A percentile compares a stretch with the other conserved stretches of the same genome.
These are phyloP conservation scores for Lyophyllum shimeji DNA, from an alignment of 768 basidiomycete species.

Conservation along the genomic window DNA sequence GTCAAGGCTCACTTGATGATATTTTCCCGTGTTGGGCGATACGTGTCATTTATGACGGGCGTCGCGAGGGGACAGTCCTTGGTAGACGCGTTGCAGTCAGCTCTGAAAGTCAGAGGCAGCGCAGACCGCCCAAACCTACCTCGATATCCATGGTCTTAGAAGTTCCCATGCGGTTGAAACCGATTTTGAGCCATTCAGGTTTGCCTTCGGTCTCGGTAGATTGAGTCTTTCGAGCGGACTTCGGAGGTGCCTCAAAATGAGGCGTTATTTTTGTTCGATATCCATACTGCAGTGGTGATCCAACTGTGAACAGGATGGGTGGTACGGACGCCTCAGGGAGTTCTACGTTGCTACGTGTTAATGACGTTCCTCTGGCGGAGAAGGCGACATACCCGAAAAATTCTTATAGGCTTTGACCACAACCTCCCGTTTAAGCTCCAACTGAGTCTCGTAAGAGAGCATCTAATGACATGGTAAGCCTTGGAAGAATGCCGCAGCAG, in stretches of 20 bases:
- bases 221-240: slow-evolving; percentile 27
- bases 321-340: slow-evolving; percentile 62
- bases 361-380: neutral
- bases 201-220: slow-evolving; percentile 24
- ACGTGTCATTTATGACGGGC: slow-evolving; percentile 68
- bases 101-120: neutral
- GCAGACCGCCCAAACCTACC: slow-evolving; percentile 37
- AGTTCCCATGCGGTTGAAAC: slow-evolving; percentile 81
- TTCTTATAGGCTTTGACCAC: slow-evolving; percentile 81
- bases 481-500: neutral
- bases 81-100: neutral
- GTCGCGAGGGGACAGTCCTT: slow-evolving; percentile 95
- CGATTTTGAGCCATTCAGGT: slow-evolving; percentile 79
- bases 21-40: slow-evolving; percentile 57
- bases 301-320: slow-evolving; percentile 66
- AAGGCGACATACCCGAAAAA: slow-evolving; percentile 55
- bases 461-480: slow-evolving; percentile 45
- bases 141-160: slow-evolving; percentile 88
- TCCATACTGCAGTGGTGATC: slow-evolving; percentile 86
- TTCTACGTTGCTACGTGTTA: slow-evolving; percentile 33
- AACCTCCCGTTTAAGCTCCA: slow-evolving; percentile 83
- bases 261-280: slow-evolving; percentile 98
- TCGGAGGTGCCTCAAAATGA: slow-evolving; percentile 84
- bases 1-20: slow-evolving; percentile 59
- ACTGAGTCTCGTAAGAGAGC: slow-evolving; percentile 84